Evolutionary conservation across 2,329 filamentous ascomycete species (phyloP).

Genomic region (Seiridium cupressi): DNA sequence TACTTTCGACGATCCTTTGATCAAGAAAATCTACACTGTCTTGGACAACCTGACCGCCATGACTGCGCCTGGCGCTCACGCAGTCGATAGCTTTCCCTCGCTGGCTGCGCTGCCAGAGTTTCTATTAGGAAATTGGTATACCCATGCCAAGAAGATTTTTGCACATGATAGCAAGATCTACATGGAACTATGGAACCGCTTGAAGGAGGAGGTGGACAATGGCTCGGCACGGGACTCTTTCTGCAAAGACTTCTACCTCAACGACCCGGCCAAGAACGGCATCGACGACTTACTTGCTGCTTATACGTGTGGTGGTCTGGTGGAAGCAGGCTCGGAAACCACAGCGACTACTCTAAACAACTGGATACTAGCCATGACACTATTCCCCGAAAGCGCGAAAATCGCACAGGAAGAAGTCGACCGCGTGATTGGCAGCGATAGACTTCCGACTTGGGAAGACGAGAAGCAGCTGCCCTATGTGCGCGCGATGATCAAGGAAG

Average conservation of each 20-base stretch:
- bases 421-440: background rate
- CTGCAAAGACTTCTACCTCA: constrained; percentile 2
- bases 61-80: background rate
- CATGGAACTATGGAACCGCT: background rate
- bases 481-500: background rate
- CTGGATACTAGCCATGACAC: constrained; percentile 1
- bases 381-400: background rate
- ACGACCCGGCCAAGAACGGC: background rate
- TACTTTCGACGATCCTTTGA: background rate
- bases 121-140: background rate
- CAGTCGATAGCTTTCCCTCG: background rate
- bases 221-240: background rate
- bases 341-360: constrained; percentile 1
- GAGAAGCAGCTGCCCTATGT: background rate
- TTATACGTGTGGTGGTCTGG: background rate
- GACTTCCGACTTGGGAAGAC: background rate
- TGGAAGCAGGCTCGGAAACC: constrained; percentile 1
- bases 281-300: constrained; percentile 2
- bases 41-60: background rate
- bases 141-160: background rate
- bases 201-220: background rate
- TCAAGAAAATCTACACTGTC: background rate
- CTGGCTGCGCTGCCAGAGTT: background rate
- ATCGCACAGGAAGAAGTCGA: constrained; percentile 1
- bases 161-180: background rate